Evolutionary conservation across 495 filamentous ascomycete genomes (phyloP).

Genomic region (Cercophora samala): DNA sequence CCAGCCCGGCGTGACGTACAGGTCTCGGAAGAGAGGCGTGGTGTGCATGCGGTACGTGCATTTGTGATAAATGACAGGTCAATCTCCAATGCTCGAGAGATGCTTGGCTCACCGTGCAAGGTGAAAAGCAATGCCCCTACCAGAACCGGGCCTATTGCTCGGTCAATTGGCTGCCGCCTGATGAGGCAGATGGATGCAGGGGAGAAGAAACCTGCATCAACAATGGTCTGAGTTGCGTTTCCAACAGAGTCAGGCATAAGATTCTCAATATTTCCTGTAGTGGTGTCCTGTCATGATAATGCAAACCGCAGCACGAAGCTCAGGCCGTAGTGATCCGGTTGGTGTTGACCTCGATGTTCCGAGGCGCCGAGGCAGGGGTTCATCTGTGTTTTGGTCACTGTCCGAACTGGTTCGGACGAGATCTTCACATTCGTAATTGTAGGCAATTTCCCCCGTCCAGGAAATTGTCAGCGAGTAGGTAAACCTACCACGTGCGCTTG

Average conservation of each 20-base stretch:
- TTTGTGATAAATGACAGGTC: neutral
- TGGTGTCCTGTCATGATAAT: neutral
- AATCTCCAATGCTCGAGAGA: neutral
- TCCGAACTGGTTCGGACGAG: neutral
- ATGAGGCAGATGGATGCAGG: neutral
- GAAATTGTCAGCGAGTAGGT: neutral
- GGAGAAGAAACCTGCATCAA: neutral
- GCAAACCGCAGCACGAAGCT: neutral
- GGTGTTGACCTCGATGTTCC: neutral
- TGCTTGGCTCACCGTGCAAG: neutral
- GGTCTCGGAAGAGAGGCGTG: neutral
- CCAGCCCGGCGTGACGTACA: neutral
- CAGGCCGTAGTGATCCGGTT: neutral
- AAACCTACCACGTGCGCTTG: neutral
- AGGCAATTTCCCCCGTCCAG: neutral
- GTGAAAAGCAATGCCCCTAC: neutral
- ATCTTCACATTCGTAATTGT: neutral
- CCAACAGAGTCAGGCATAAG: neutral
- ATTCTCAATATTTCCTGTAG: neutral
- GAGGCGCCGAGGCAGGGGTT: neutral
- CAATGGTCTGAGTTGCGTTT: neutral
- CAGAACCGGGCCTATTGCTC: neutral
- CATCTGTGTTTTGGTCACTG: neutral
- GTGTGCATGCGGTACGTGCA: neutral
- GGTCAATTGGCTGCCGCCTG: neutral